Evolutionary conservation across 441 rosid species (phyloP).

Genomic region (Populus tomentosa): DNA sequence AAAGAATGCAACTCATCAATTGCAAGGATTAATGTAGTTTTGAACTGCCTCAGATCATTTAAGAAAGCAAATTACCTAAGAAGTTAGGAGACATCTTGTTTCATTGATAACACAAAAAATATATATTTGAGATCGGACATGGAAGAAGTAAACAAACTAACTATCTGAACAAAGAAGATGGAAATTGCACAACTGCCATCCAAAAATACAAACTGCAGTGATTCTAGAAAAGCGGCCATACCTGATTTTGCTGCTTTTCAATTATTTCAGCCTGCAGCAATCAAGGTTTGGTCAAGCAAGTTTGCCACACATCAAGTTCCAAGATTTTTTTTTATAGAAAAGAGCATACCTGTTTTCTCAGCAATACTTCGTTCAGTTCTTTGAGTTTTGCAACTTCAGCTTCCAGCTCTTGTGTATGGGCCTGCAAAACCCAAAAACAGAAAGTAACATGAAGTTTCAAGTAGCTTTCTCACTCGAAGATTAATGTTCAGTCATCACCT

Average conservation of each 20-base stretch:
- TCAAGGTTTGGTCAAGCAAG: constrained; percentile 15
- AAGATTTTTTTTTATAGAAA: constrained; percentile 10
- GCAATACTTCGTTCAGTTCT: constrained; percentile 58
- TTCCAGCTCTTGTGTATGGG: constrained; percentile 78
- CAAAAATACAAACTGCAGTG: too few relatives aligned
- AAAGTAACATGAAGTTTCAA: constrained; percentile 6
- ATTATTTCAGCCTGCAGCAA: constrained; percentile 58
- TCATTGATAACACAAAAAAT: too few relatives aligned
- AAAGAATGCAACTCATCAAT: too few relatives aligned
- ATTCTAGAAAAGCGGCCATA: constrained; percentile 20
- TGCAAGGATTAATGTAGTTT: too few relatives aligned
- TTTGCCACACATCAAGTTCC: constrained; percentile 4
- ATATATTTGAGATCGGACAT: too few relatives aligned
- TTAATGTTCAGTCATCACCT: background rate
- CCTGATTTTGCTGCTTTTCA: constrained; percentile 84
- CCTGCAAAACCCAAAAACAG: constrained; percentile 39
- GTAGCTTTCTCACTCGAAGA: background rate
- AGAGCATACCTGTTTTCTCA: constrained; percentile 52
- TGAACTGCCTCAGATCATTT: too few relatives aligned
- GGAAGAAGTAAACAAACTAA: too few relatives aligned
- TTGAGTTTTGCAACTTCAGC: constrained; percentile 80
- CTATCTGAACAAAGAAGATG: too few relatives aligned
- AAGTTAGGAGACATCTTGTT: too few relatives aligned
- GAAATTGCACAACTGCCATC: too few relatives aligned
- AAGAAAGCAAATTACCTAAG: too few relatives aligned